These are phyloP conservation scores for Nematocida sp. DNA, from an alignment of 371 early-diverging fungal genomes.

Conservation along the genomic window DNA sequence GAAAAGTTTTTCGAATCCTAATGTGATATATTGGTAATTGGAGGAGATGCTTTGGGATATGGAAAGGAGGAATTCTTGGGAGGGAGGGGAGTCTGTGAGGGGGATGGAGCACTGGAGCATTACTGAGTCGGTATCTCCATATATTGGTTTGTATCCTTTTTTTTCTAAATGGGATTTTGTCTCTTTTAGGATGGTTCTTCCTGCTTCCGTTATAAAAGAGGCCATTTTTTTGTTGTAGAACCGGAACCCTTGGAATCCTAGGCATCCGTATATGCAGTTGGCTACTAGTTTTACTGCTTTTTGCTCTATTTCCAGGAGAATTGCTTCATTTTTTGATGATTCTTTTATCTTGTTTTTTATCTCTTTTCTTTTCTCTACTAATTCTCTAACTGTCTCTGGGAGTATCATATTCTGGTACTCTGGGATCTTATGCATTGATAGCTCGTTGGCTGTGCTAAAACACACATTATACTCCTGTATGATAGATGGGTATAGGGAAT, in stretches of 20 bases:
- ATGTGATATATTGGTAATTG: conserved; percentile 81
- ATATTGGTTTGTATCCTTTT: conserved; percentile 73
- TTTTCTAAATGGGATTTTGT: conserved; percentile 71
- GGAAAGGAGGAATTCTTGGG: conserved; percentile 71
- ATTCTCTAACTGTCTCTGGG: conserved; percentile 77
- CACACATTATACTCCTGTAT: conserved; percentile 99
- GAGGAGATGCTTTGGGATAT: conserved; percentile 81
- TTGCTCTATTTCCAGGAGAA: conserved; percentile 81
- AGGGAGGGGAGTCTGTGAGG: conserved; percentile 68
- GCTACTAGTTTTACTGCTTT: conserved; percentile 94
- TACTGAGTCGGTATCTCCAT: conserved; percentile 99
- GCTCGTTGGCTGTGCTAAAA: conserved; percentile 75
- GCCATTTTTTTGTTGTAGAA: conserved; percentile 96
- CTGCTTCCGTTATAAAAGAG: conserved; percentile 88
- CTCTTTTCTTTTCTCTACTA: conserved; percentile 80
- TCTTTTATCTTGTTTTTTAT: conserved; percentile 75
- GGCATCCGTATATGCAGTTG: conserved; percentile 98
- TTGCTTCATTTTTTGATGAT: conserved; percentile 69
- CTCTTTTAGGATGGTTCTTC: conserved; percentile 88
- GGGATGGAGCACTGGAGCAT: conserved; percentile 87
- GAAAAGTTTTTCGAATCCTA: conserved; percentile 92
- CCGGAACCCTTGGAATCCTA: conserved; percentile 85
- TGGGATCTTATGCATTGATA: conserved; percentile 2
- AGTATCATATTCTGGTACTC: conserved; percentile 68
- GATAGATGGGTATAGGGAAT: conserved; percentile 98